These are phyloP conservation scores for Funneliformis geosporum DNA, from an alignment of 192 early-diverging fungal species.

Conservation along the genomic window DNA sequence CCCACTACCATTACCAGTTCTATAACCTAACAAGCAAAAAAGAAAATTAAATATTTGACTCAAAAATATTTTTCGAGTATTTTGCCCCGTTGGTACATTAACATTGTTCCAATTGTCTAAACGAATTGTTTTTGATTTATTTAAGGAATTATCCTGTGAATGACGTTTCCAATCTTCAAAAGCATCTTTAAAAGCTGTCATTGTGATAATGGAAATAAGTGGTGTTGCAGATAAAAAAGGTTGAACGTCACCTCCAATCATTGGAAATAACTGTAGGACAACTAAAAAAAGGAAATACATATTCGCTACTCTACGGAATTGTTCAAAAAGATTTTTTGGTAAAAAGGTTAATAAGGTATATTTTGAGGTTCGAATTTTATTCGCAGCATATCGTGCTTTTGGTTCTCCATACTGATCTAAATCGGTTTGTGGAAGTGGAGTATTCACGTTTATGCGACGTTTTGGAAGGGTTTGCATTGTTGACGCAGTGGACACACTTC, in stretches of 20 bases:
- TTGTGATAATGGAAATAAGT: constrained; percentile 72
- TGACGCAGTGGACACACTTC: constrained; percentile 37
- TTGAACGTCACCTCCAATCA: constrained; percentile 57
- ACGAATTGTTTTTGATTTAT: constrained; percentile 61
- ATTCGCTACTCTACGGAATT: constrained; percentile 95
- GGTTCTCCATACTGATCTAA: constrained; percentile 36
- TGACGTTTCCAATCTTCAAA: constrained; percentile 92
- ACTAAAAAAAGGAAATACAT: constrained; percentile 92
- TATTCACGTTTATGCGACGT: constrained; percentile 46
- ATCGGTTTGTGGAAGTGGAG: constrained; percentile 28
- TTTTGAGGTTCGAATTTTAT: constrained; percentile 86
- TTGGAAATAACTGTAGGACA: constrained; percentile 71
- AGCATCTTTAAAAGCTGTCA: constrained; percentile 87
- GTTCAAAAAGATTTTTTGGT: constrained; percentile 95
- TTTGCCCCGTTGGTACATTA: constrained; percentile 43
- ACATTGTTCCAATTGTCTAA: constrained; percentile 64
- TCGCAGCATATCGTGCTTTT: constrained; percentile 49
- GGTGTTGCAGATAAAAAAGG: constrained; percentile 82
- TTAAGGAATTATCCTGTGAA: constrained; percentile 80
- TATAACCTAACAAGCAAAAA: constrained; percentile 3
- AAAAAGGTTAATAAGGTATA: constrained; percentile 90
- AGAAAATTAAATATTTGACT: constrained; percentile 15
- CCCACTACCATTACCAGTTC: not conserved
- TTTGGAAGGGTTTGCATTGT: constrained; percentile 34
- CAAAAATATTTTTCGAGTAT: constrained; percentile 27